These are phyloP conservation scores for Hymenoscyphus albidus DNA, from an alignment of 2,329 filamentous ascomycete genomes.

Conservation along the genomic window DNA sequence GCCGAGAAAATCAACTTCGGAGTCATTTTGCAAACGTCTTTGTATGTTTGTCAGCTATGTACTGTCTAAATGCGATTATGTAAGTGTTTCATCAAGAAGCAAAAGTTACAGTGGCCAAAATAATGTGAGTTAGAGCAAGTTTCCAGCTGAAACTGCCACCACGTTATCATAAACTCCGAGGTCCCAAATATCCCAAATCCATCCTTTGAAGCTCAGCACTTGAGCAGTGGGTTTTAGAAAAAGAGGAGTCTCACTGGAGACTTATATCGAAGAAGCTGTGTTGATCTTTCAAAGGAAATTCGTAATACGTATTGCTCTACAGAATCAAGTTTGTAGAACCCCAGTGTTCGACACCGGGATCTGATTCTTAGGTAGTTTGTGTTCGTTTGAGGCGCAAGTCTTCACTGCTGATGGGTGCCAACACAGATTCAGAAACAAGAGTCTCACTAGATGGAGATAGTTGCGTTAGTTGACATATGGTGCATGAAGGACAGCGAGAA, in stretches of 20 bases:
- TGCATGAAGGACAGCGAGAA: background rate
- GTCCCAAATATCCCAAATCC: background rate
- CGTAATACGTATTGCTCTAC: background rate
- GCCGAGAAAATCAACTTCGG: background rate
- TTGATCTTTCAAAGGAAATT: background rate
- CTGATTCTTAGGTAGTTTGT: background rate
- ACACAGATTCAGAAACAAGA: conserved; percentile 3
- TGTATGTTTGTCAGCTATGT: background rate
- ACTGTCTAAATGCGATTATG: too few species aligned
- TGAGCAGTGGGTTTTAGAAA: conserved; percentile 3
- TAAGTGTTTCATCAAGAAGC: too few species aligned
- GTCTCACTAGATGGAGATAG: conserved; percentile 11
- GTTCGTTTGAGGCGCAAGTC: background rate
- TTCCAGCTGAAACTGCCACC: background rate
- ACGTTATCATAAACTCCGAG: background rate
- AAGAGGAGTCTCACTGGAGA: background rate
- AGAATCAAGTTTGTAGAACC: background rate
- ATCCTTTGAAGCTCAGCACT: conserved; percentile 13
- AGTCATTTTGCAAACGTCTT: background rate
- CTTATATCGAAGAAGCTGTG: background rate
- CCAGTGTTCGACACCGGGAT: background rate
- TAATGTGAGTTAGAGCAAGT: background rate
- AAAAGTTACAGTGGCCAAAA: too few species aligned
- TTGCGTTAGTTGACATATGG: background rate
- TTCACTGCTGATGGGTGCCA: background rate